Conservation (phyloP, 768 basidiomycete genomes). For the Auriscalpium vulgare region DNA sequence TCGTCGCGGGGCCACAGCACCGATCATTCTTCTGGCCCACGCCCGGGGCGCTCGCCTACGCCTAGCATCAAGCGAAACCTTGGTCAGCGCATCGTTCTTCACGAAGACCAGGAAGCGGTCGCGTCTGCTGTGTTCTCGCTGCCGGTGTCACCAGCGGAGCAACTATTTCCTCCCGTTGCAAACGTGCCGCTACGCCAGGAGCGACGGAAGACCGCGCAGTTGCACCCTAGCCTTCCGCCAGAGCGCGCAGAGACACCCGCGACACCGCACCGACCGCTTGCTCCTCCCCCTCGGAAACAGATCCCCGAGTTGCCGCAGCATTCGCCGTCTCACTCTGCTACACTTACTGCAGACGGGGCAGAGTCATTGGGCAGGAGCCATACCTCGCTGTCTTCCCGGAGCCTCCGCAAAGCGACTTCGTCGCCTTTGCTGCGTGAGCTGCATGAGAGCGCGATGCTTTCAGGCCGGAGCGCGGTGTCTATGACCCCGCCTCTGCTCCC, state of each 20-base stretch:
- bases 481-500: constrained; percentile 12
- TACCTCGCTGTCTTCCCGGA: constrained; percentile 1
- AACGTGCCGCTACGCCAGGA: background rate
- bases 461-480: constrained; percentile 7
- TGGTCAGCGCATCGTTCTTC: constrained; percentile 13
- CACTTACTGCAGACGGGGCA: constrained; percentile 13
- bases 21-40: constrained; percentile 2
- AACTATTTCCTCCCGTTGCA: background rate
- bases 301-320: constrained; percentile 43
- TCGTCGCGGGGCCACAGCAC: background rate
- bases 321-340: constrained; percentile 44
- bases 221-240: constrained; percentile 37
- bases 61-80: constrained; percentile 14
- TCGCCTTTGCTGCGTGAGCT: constrained; percentile 24
- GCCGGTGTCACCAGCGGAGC: background rate
- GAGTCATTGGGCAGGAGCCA: constrained; percentile 11
- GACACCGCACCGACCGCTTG: constrained; percentile 50
- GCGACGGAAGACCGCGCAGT: constrained; percentile 14
- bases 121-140: background rate
- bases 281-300: constrained; percentile 56
- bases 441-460: constrained; percentile 1
- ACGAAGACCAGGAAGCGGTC: constrained; percentile 9
- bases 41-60: constrained; percentile 3
- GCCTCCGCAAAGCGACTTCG: constrained; percentile 42
- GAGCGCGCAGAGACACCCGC: constrained; percentile 58